Conservation (phyloP, 148 eudicot genomes). For the Silene uniflora region DNA sequence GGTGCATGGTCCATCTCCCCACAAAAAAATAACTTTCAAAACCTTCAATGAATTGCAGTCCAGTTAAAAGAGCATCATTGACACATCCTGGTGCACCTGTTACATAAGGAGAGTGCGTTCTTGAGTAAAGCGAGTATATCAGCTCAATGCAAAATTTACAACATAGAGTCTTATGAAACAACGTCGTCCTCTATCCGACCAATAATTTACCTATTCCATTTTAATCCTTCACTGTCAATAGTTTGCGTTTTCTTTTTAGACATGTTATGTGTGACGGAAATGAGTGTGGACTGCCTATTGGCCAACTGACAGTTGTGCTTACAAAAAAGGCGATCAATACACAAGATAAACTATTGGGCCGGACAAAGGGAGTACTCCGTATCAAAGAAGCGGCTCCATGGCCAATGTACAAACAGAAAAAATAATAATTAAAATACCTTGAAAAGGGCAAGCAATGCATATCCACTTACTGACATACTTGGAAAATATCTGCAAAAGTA, state of each 20-base stretch:
- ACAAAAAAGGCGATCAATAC: neutral
- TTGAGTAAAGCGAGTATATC: neutral
- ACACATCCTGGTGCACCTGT: conserved; percentile 98
- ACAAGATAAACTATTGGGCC: neutral
- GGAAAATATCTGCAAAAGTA: conserved; percentile 52
- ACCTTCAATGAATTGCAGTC: conserved; percentile 91
- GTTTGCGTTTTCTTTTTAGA: neutral
- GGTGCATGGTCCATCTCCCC: conserved; percentile 94
- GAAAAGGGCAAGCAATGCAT: conserved; percentile 87
- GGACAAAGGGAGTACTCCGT: neutral
- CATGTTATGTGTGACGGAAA: neutral
- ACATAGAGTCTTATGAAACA: conserved; percentile 5
- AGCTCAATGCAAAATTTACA: neutral
- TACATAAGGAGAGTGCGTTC: conserved; percentile 20
- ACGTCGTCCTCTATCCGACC: neutral
- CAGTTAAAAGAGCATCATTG: conserved; percentile 89
- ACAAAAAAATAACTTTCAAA: conserved; percentile 88
- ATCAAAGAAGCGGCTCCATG: neutral
- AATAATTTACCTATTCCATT: neutral
- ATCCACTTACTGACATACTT: conserved; percentile 95
- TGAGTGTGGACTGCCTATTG: neutral
- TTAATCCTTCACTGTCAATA: neutral
- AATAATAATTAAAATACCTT: conserved; percentile 48
- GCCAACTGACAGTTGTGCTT: neutral
- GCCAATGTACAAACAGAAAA: neutral